A percentile compares a stretch with the other conserved stretches of the same genome.
Conservation (phyloP, 768 basidiomycete genomes). For the Rhodotorula kratochvilovae region DNA sequence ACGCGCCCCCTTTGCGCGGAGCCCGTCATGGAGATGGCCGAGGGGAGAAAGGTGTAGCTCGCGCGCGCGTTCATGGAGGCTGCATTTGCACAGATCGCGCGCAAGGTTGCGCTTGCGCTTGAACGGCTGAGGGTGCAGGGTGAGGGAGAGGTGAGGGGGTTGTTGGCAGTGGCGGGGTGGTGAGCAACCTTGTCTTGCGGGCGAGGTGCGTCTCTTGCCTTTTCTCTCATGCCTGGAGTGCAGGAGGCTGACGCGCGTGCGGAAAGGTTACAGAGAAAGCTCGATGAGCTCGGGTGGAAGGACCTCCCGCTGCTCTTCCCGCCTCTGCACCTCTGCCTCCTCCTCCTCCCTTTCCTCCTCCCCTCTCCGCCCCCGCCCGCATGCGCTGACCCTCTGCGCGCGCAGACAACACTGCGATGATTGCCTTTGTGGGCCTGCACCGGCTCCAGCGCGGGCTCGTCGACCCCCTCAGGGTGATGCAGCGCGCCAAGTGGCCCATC, state of each 20-base stretch:
- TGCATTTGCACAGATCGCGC: slow-evolving; percentile 67
- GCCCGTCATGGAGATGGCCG: slow-evolving; percentile 14
- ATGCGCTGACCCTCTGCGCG: background rate
- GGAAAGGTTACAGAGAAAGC: slow-evolving; percentile 39
- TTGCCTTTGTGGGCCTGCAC: slow-evolving; percentile 83
- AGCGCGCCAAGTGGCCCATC: slow-evolving; percentile 70
- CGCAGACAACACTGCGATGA: slow-evolving; percentile 93
- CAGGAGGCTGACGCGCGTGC: background rate
- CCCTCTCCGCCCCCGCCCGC: too few species aligned
- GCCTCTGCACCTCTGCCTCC: slow-evolving; percentile 62
- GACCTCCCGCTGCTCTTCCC: slow-evolving; percentile 72
- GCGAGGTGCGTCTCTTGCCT: slow-evolving; percentile 53
- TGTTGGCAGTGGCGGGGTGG: slow-evolving; percentile 93
- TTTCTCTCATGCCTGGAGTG: too few species aligned
- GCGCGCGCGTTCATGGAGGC: slow-evolving; percentile 69
- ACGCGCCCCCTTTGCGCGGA: slow-evolving; percentile 56
- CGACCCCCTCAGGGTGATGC: slow-evolving; percentile 49
- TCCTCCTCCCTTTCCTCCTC: background rate
- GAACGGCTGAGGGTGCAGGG: slow-evolving; percentile 48
- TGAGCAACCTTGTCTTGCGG: slow-evolving; percentile 72
- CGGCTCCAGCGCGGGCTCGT: slow-evolving; percentile 63
- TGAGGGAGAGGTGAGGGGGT: slow-evolving; percentile 48
- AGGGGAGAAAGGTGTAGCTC: slow-evolving; percentile 48
- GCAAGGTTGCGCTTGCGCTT: slow-evolving; percentile 63
- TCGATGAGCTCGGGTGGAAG: slow-evolving; percentile 38